phyloP scores from a whole-genome alignment of 2,329 filamentous ascomycete species.

The Cryphonectria carpinicola region DNA sequence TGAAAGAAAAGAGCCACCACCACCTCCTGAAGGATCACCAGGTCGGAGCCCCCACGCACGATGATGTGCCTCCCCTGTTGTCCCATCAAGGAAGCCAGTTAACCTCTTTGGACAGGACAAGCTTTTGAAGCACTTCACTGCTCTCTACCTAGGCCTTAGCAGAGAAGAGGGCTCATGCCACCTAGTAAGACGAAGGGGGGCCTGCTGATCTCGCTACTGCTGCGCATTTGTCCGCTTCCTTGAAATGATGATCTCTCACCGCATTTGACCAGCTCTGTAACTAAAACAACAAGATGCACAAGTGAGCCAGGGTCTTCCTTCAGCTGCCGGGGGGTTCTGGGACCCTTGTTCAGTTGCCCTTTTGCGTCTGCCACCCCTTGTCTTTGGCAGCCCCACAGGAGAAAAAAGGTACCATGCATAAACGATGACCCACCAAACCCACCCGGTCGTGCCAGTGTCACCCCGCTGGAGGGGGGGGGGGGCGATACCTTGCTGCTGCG shows the following conservation, averaged over 20 bases:
- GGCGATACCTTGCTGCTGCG: not conserved
- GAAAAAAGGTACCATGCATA: not conserved
- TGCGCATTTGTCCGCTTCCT: not conserved
- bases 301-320: not conserved
- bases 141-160: no score
- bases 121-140: not conserved
- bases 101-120: not conserved
- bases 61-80: not conserved
- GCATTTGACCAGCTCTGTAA: not conserved
- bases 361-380: not conserved
- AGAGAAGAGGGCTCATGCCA: not conserved
- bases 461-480: not conserved
- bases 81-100: not conserved
- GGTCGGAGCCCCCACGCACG: not conserved
- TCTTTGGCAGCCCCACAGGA: not conserved
- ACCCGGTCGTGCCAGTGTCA: not conserved
- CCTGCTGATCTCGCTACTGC: not conserved
- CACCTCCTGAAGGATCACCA: not conserved
- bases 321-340: not conserved
- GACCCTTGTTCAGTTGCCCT: not conserved
- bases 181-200: not conserved
- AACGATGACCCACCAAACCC: not conserved
- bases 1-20: not conserved
- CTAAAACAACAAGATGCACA: not conserved
- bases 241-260: not conserved